These are phyloP conservation scores for Talaromyces liani DNA, from an alignment of 495 filamentous ascomycete species.

Conservation along the genomic window DNA sequence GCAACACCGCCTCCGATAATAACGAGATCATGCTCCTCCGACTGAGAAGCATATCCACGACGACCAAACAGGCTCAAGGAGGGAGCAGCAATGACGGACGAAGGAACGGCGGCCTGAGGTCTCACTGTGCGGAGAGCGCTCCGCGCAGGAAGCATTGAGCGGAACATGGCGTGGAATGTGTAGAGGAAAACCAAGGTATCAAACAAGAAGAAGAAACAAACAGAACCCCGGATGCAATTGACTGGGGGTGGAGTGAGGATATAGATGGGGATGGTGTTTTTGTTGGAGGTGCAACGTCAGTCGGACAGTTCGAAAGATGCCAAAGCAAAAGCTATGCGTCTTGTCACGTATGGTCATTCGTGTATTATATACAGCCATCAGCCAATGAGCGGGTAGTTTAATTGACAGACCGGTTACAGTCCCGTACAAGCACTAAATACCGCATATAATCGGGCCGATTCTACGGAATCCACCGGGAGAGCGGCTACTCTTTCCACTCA, in stretches of 20 bases:
- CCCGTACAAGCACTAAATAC: not conserved
- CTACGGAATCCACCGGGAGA: conserved; percentile 6
- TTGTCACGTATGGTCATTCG: conserved; percentile 6
- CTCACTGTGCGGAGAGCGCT: conserved; percentile 48
- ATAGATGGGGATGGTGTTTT: not conserved
- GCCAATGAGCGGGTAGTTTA: not conserved
- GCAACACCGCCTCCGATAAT: conserved; percentile 97
- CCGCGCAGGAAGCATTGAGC: conserved; percentile 63
- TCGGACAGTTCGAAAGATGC: not conserved
- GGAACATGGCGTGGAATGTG: conserved; percentile 52
- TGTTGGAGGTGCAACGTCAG: conserved; percentile 1
- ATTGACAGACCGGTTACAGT: not conserved
- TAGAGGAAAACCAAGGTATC: conserved; percentile 15
- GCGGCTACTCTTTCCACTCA: not conserved
- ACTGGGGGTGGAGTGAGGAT: not conserved
- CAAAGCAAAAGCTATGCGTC: conserved; percentile 9
- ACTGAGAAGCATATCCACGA: conserved; percentile 70
- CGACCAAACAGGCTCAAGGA: conserved; percentile 46
- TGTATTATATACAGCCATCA: not conserved
- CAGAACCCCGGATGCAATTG: conserved; percentile 15
- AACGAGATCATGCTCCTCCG: conserved; percentile 83
- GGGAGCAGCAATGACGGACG: conserved; percentile 50
- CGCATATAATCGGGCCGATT: conserved; percentile 9
- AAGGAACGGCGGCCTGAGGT: conserved; percentile 36
- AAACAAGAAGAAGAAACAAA: conserved; percentile 17